phyloP scores from a whole-genome alignment of 176 grass and related monocot genomes.

The Tillandsia leiboldiana region DNA sequence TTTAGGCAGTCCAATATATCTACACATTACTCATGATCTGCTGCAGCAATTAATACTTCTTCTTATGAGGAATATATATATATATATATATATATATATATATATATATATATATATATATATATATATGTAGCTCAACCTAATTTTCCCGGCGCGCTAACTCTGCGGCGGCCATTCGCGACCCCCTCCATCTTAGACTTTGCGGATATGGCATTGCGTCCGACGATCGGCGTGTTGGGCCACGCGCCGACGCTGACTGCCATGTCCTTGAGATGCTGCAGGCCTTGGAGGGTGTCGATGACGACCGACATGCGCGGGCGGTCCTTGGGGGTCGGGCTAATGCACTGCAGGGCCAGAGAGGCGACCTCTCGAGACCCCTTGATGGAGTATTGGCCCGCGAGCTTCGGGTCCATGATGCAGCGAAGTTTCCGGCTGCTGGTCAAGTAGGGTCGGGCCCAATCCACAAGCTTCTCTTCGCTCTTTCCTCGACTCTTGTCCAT shows the following conservation, averaged over 20 bases:
- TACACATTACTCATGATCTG: too few relatives aligned
- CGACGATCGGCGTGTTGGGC: slow-evolving; percentile 35
- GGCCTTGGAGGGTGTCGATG: slow-evolving; percentile 41
- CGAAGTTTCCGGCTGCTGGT: slow-evolving; percentile 59
- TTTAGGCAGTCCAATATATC: too few relatives aligned
- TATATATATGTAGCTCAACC: background rate
- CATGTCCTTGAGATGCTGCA: slow-evolving; percentile 83
- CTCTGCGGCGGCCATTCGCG: slow-evolving; percentile 24
- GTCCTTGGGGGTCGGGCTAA: slow-evolving; percentile 58
- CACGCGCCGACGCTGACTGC: slow-evolving; percentile 53
- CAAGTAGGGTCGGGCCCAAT: slow-evolving; percentile 66
- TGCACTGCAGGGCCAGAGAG: slow-evolving; percentile 51
- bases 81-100: too few relatives aligned
- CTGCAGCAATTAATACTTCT: too few relatives aligned
- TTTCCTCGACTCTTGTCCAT: slow-evolving; percentile 49
- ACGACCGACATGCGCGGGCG: slow-evolving; percentile 49
- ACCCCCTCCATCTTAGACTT: slow-evolving; percentile 51
- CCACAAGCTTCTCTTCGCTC: slow-evolving; percentile 60
- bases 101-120: too few relatives aligned
- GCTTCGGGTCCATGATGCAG: slow-evolving; percentile 63
- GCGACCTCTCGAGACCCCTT: slow-evolving; percentile 64
- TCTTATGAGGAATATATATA: too few relatives aligned
- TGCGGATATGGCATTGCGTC: slow-evolving; percentile 59
- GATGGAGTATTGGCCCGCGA: slow-evolving; percentile 59
- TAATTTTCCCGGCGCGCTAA: slow-evolving; percentile 39